Evolutionary conservation across 164 flowering plant genomes (phyloP), one percentile per base, ranked within the genome.

Genomic region (Houttuynia cordata): DNA sequence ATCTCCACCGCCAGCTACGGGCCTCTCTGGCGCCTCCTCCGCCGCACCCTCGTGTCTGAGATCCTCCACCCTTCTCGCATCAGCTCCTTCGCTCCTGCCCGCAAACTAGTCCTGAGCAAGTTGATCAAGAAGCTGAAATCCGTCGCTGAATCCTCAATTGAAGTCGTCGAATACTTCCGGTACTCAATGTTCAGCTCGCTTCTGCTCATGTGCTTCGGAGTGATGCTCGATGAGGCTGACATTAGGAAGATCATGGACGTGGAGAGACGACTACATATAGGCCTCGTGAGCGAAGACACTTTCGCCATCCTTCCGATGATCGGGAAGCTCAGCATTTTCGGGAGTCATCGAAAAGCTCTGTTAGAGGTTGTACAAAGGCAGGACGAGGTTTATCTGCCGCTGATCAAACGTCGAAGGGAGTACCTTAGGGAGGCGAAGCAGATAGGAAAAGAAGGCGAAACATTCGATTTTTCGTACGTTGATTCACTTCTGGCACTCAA

Each of bases 1-100:
- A 65, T 80, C 62, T 67, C 51, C 56, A 53, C 75, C 8, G 63
- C 76, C 25, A 9, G 60, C 21, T 77, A 80, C 60, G 83, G 83
- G 53, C 72, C 79, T 0, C 62, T 61, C 3, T 80, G 83, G 83
- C 74, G 80, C 6, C 40, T 68, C n/a, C 67, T 79, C 23, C 78
- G 83, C 24, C 76, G 77, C 0, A 79, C 74, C 53, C 68, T 78
- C 55, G 55, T 63, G 10, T 30, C 74, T 1, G 70, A 78, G 56
- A 55, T 69, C 25, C 60, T 80, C 56, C 68, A 68, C 51, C 76
- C 80, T 8, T 63, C 77, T 7, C 66, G 73, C 10, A 23, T 74
- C 41, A 71, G 70, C 40, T 58, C 69, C 13, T 78, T 49, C 64
- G 22, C 71, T 6, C 50, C 15, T 10, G 68, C 70, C 22, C 80